A percentile compares a stretch with the other conserved stretches of the same genome.
Conservation (phyloP, 495 filamentous ascomycete species). For the Aspergillus incahuasiensis region DNA sequence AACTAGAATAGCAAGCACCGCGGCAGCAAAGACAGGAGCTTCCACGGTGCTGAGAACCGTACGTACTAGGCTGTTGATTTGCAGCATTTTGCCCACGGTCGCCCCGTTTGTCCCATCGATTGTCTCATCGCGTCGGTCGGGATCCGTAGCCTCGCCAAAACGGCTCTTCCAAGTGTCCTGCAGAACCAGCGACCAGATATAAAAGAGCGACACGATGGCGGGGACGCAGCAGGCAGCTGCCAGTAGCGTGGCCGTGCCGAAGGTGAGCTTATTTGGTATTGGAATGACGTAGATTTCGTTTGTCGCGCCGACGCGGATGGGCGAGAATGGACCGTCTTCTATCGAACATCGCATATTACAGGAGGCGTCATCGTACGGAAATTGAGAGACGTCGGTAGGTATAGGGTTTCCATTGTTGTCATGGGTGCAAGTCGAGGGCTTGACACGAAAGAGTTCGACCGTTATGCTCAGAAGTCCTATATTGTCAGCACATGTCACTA, state of each 20-base stretch:
- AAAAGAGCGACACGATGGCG: not conserved
- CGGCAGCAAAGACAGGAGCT: slow-evolving; percentile 3
- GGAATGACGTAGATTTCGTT: slow-evolving; percentile 3
- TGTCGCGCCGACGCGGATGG: not conserved
- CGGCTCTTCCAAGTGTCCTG: not conserved
- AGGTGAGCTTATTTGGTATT: not conserved
- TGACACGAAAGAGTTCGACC: not conserved
- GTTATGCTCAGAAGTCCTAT: slow-evolving; percentile 2
- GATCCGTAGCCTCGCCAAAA: not conserved
- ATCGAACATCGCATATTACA: not conserved
- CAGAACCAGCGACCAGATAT: slow-evolving; percentile 1
- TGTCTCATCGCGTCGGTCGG: not conserved
- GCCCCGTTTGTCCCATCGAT: slow-evolving; percentile 4
- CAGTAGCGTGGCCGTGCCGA: not conserved
- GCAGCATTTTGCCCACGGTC: slow-evolving; percentile 2
- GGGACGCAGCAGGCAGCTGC: slow-evolving; percentile 1
- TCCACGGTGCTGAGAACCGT: not conserved
- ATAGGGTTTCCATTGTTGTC: not conserved
- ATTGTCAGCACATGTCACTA: not conserved
- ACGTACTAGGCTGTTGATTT: not conserved
- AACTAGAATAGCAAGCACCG: slow-evolving; percentile 1
- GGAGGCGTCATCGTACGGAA: not conserved
- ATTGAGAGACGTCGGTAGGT: not conserved
- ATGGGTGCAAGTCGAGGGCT: not conserved
- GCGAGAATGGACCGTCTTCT: not conserved